Evolutionary conservation across 306 rosid genomes (phyloP).

Genomic region (Trifolium repens): DNA sequence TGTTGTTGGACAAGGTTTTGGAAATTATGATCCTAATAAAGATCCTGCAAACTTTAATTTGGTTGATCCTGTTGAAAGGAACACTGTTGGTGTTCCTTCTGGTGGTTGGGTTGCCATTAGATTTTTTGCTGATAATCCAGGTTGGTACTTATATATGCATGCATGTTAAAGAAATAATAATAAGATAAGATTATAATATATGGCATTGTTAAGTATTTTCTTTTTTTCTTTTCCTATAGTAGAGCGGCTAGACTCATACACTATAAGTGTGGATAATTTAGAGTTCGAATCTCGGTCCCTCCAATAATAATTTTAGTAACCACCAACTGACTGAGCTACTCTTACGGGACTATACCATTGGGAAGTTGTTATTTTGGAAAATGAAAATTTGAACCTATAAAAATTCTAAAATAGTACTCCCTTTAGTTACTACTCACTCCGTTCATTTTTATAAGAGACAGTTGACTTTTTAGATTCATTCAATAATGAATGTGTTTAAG

Average conservation of each 20-base stretch:
- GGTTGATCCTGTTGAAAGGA: constrained; percentile 75
- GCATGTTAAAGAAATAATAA: neutral
- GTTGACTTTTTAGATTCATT: too few relatives aligned
- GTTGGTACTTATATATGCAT: constrained; percentile 38
- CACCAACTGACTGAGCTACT: too few relatives aligned
- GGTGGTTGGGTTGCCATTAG: constrained; percentile 86
- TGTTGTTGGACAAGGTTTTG: constrained; percentile 79
- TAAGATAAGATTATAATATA: too few relatives aligned
- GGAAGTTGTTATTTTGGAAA: neutral
- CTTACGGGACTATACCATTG: too few relatives aligned
- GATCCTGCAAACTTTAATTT: constrained; percentile 71
- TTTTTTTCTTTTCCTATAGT: too few relatives aligned
- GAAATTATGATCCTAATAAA: constrained; percentile 67
- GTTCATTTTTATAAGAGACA: too few relatives aligned
- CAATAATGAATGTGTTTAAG: too few relatives aligned
- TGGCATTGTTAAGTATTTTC: neutral
- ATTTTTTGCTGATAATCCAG: constrained; percentile 82
- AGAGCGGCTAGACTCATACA: too few relatives aligned
- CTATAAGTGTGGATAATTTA: too few relatives aligned
- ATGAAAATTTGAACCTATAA: neutral
- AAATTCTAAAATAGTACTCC: neutral
- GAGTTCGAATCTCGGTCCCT: too few relatives aligned
- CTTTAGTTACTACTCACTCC: too few relatives aligned
- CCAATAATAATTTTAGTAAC: too few relatives aligned
- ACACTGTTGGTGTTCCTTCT: constrained; percentile 69